These are phyloP conservation scores for Alternaria novae-zelandiae DNA, from an alignment of 2,329 filamentous ascomycete genomes.

Conservation along the genomic window DNA sequence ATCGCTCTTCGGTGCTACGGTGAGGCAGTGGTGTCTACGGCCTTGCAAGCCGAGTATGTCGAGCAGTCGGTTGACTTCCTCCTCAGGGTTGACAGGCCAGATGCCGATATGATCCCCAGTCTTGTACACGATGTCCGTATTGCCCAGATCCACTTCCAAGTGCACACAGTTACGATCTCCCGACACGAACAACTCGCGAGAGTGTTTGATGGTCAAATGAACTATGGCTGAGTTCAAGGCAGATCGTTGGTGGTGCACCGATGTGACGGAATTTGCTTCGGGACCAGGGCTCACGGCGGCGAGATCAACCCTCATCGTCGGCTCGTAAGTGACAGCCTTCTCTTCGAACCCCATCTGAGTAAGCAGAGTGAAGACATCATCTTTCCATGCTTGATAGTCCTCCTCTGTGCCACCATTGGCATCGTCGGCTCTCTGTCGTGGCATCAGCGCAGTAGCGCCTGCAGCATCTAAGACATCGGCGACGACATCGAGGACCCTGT, in stretches of 20 bases:
- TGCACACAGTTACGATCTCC: constrained; percentile 51
- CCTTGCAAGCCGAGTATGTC: constrained; percentile 31
- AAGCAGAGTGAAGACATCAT: constrained; percentile 43
- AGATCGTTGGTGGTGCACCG: constrained; percentile 39
- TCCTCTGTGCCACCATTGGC: constrained; percentile 53
- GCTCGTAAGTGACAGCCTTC: constrained; percentile 43
- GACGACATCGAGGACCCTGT: constrained; percentile 50
- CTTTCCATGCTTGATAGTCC: constrained; percentile 53
- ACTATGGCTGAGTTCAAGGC: constrained; percentile 41
- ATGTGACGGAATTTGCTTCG: constrained; percentile 22
- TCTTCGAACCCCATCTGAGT: constrained; percentile 42
- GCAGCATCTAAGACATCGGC: constrained; percentile 39
- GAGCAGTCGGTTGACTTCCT: constrained; percentile 47
- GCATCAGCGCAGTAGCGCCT: constrained; percentile 42
- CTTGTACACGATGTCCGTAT: constrained; percentile 50
- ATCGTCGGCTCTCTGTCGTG: constrained; percentile 50
- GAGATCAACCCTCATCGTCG: constrained; percentile 35
- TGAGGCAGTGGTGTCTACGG: constrained; percentile 29
- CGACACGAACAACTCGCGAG: constrained; percentile 46
- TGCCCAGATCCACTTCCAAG: constrained; percentile 49
- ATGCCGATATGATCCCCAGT: constrained; percentile 53
- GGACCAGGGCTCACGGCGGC: constrained; percentile 10
- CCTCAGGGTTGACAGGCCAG: constrained; percentile 50
- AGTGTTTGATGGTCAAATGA: constrained; percentile 38
- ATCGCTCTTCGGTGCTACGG: constrained; percentile 35